These are phyloP conservation scores for Tetraselmis chui DNA, from an alignment of 139 green algal genomes.

Conservation along the genomic window DNA sequence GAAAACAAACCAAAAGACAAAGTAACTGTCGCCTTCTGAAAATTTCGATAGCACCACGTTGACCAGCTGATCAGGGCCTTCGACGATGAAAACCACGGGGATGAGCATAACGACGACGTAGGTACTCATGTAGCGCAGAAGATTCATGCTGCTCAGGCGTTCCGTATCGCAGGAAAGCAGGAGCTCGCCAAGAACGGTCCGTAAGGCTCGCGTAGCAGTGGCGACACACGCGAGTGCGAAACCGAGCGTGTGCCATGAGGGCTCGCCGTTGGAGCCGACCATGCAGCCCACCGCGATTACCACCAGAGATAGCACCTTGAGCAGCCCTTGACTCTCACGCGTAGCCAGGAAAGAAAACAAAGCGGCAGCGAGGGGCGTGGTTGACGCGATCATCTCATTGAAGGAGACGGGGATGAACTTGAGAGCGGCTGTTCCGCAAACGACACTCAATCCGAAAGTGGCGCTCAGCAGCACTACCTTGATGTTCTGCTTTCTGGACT, in stretches of 20 bases:
- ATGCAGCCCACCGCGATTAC: conserved; percentile 10
- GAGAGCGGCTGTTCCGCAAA: conserved; percentile 4
- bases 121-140: conserved; percentile 5
- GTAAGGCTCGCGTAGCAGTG: conserved; percentile 1
- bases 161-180: conserved; percentile 11
- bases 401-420: conserved; percentile 23
- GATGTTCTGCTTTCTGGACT: conserved; percentile 9
- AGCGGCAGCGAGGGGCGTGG: conserved; percentile 11
- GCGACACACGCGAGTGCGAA: background rate
- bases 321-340: background rate
- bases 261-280: conserved; percentile 3
- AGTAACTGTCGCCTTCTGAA: background rate
- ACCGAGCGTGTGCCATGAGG: conserved; percentile 3
- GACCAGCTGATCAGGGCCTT: background rate
- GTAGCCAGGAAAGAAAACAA: conserved; percentile 1
- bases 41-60: background rate
- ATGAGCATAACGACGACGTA: background rate
- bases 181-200: background rate
- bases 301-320: conserved; percentile 7
- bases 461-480: conserved; percentile 1
- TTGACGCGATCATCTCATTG: conserved; percentile 9
- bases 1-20: background rate
- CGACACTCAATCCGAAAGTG: conserved; percentile 3
- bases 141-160: conserved; percentile 14
- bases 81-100: background rate